phyloP scores from a whole-genome alignment of 352 stramenopile genomes.

The Pythium aphanidermatum region DNA sequence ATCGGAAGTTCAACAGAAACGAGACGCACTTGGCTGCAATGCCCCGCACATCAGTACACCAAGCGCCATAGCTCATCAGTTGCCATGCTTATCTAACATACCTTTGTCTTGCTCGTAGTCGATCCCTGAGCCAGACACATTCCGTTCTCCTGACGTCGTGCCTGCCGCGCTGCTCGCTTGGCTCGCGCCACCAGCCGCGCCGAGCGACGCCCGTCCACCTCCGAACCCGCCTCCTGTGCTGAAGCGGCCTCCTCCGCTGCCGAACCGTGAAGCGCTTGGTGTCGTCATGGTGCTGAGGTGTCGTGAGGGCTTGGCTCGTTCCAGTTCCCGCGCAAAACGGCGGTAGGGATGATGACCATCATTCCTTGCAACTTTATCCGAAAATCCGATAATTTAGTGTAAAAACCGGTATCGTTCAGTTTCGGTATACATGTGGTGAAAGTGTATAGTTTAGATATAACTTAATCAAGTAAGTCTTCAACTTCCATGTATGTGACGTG shows the following conservation, averaged over 20 bases:
- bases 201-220: slow-evolving; percentile 10
- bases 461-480: too few species aligned
- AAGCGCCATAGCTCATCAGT: neutral
- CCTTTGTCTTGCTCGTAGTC: slow-evolving; percentile 53
- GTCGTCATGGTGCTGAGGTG: slow-evolving; percentile 7
- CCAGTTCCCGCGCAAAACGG: slow-evolving; percentile 10
- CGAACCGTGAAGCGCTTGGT: slow-evolving; percentile 12
- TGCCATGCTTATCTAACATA: slow-evolving; percentile 4
- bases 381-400: too few species aligned
- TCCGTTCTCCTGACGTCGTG: slow-evolving; percentile 12
- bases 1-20: slow-evolving; percentile 70
- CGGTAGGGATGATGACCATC: too few species aligned
- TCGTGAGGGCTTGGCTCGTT: neutral
- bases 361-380: too few species aligned
- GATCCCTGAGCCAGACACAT: slow-evolving; percentile 14
- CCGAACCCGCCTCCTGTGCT: slow-evolving; percentile 8
- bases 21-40: slow-evolving; percentile 65
- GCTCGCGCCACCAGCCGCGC: slow-evolving; percentile 1
- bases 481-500: too few species aligned
- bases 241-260: neutral
- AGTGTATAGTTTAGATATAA: too few species aligned
- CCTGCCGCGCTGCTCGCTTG: neutral
- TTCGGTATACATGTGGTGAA: too few species aligned
- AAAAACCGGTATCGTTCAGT: too few species aligned
- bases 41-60: neutral